phyloP scores from a whole-genome alignment of 768 basidiomycete species.

The Rhizopogon roseolus region DNA sequence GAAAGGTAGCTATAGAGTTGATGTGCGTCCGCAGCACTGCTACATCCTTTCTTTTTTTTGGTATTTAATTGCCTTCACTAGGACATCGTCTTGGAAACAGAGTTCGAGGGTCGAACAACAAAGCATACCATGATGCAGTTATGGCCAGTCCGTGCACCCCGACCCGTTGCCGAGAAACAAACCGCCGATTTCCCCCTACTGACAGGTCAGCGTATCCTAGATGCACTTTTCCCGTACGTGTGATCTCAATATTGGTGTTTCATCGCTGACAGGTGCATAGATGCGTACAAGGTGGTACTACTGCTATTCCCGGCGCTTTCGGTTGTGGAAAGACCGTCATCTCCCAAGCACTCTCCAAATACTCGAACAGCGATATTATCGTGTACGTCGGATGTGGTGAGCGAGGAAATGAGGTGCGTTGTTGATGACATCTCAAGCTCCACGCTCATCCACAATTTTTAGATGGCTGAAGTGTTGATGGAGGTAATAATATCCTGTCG shows the following conservation, averaged over 20 bases:
- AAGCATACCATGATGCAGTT: slow-evolving; percentile 96
- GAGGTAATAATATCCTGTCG: slow-evolving; percentile 50
- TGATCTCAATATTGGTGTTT: neutral
- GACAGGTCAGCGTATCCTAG: slow-evolving; percentile 95
- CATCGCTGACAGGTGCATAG: slow-evolving; percentile 28
- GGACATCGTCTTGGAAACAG: slow-evolving; percentile 96
- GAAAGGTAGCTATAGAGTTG: slow-evolving; percentile 88
- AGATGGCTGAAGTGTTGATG: slow-evolving; percentile 99
- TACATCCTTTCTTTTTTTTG: neutral
- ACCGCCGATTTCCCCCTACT: slow-evolving; percentile 88
- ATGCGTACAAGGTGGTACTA: slow-evolving; percentile 96
- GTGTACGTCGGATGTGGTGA: slow-evolving; percentile 99
- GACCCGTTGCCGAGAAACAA: slow-evolving; percentile 93
- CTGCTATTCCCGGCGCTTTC: slow-evolving; percentile 97
- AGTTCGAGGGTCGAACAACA: slow-evolving; percentile 92
- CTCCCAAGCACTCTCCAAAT: slow-evolving; percentile 96
- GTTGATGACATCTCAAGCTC: slow-evolving; percentile 37
- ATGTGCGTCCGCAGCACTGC: slow-evolving; percentile 47
- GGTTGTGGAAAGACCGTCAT: slow-evolving; percentile 99
- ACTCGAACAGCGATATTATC: slow-evolving; percentile 98
- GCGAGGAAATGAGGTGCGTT: slow-evolving; percentile 86
- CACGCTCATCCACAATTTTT: slow-evolving; percentile 13
- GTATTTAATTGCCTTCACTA: slow-evolving; percentile 24
- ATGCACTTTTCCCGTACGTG: slow-evolving; percentile 91
- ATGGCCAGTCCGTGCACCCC: slow-evolving; percentile 98